phyloP scores from a whole-genome alignment of 768 basidiomycete genomes.

The Hygrophorus russula region DNA sequence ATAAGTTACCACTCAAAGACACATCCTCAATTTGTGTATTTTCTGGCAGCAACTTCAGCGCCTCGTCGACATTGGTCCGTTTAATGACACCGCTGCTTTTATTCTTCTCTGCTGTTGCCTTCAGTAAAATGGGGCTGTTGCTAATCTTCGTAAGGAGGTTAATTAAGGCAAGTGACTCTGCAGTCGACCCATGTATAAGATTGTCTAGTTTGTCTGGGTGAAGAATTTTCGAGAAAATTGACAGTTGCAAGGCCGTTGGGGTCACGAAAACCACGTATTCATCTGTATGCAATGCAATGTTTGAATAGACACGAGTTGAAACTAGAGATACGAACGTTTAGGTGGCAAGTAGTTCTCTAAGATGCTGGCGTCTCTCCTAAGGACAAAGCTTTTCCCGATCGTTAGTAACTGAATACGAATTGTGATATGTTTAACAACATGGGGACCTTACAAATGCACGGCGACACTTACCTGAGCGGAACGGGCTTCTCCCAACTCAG shows the following conservation, averaged over 20 bases:
- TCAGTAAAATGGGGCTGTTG: constrained; percentile 83
- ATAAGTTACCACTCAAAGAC: constrained; percentile 58
- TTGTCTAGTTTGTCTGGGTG: constrained; percentile 57
- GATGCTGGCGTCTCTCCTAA: constrained; percentile 79
- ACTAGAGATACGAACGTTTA: constrained; percentile 49
- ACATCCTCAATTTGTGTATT: constrained; percentile 57
- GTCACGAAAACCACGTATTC: constrained; percentile 98
- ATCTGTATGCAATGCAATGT: constrained; percentile 32
- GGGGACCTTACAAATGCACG: not conserved
- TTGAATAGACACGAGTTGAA: constrained; percentile 1
- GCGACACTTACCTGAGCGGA: constrained; percentile 49
- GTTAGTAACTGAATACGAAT: constrained; percentile 39
- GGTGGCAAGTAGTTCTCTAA: constrained; percentile 81
- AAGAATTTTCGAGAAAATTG: constrained; percentile 70
- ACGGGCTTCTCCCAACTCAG: constrained; percentile 69
- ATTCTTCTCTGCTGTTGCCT: constrained; percentile 57
- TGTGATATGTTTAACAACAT: not conserved
- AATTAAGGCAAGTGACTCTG: constrained; percentile 72
- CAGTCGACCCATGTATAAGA: constrained; percentile 59
- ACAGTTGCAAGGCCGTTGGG: constrained; percentile 74
- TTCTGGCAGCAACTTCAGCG: constrained; percentile 50
- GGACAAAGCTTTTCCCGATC: constrained; percentile 80
- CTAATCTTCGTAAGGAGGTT: constrained; percentile 79
- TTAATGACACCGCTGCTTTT: constrained; percentile 26
- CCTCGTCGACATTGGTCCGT: constrained; percentile 44